Conservation (phyloP, 2,329 filamentous ascomycete genomes). For the Nothomitra cinnamomea region DNA sequence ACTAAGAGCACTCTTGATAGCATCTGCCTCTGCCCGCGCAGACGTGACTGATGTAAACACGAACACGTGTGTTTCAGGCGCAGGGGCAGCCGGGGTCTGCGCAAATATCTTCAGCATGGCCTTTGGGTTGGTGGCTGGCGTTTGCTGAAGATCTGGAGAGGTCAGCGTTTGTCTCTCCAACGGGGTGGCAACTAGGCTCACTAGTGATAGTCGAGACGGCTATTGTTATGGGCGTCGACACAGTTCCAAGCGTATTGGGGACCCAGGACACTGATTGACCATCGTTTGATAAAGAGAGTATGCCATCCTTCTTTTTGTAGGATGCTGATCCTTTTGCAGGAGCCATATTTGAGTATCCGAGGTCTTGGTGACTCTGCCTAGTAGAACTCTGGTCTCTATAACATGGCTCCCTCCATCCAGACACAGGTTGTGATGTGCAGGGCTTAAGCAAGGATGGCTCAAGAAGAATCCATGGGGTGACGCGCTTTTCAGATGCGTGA, state of each 20-base stretch:
- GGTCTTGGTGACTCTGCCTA: neutral
- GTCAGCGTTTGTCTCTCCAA: neutral
- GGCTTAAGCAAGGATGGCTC: too few relatives aligned
- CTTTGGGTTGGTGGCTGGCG: slow-evolving; percentile 70
- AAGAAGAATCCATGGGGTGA: too few relatives aligned
- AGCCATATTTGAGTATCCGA: slow-evolving; percentile 28
- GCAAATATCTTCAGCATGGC: slow-evolving; percentile 89
- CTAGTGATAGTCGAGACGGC: slow-evolving; percentile 64
- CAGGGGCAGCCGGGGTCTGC: slow-evolving; percentile 39
- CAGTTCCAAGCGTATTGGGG: slow-evolving; percentile 42
- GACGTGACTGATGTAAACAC: slow-evolving; percentile 65
- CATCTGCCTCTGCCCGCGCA: slow-evolving; percentile 69
- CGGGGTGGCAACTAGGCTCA: slow-evolving; percentile 26
- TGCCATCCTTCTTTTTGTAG: slow-evolving; percentile 95
- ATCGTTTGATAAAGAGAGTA: slow-evolving; percentile 57
- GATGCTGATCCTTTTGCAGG: slow-evolving; percentile 48
- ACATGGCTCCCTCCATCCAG: too few relatives aligned
- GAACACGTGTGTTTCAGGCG: slow-evolving; percentile 63
- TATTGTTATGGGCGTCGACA: slow-evolving; percentile 50
- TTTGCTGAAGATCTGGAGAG: slow-evolving; percentile 72
- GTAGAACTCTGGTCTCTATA: too few relatives aligned
- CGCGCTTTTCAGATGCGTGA: too few relatives aligned
- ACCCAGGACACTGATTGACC: slow-evolving; percentile 66
- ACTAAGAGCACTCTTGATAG: slow-evolving; percentile 67
- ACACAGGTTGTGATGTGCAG: too few relatives aligned